Conservation (phyloP, 352 stramenopile genomes). For the Thalassiosira hispida region DNA sequence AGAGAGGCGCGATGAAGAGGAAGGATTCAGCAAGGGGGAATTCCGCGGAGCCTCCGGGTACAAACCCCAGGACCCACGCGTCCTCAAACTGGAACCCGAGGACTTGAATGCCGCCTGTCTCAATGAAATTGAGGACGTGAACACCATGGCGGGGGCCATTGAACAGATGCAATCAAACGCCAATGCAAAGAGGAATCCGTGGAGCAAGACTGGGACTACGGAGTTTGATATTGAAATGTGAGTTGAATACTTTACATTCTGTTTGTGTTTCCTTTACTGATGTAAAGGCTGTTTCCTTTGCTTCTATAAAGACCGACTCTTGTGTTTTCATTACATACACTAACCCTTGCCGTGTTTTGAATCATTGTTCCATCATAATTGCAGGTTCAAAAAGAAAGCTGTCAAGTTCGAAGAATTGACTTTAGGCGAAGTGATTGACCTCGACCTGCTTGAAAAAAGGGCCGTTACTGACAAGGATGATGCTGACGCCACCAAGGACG, state of each 20-base stretch:
- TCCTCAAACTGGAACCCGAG: slow-evolving; percentile 62
- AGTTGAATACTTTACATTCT: slow-evolving; percentile 6
- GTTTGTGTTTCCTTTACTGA: neutral
- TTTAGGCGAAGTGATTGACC: slow-evolving; percentile 53
- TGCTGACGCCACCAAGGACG: slow-evolving; percentile 24
- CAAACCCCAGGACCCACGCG: slow-evolving; percentile 31
- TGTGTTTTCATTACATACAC: too few relatives aligned
- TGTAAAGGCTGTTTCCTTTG: slow-evolving; percentile 1
- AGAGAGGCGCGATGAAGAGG: slow-evolving; percentile 43
- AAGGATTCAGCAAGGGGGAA: slow-evolving; percentile 56
- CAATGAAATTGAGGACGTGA: slow-evolving; percentile 67
- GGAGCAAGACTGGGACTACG: slow-evolving; percentile 48
- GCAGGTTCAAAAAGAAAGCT: slow-evolving; percentile 53
- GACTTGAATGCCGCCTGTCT: slow-evolving; percentile 48
- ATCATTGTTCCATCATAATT: neutral
- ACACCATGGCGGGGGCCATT: slow-evolving; percentile 53
- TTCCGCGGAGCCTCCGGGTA: slow-evolving; percentile 53
- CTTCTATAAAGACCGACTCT: neutral
- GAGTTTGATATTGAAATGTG: slow-evolving; percentile 58
- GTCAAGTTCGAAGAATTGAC: slow-evolving; percentile 51
- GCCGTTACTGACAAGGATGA: slow-evolving; percentile 50
- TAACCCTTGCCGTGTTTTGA: too few relatives aligned
- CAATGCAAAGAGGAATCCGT: slow-evolving; percentile 30
- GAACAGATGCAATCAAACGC: slow-evolving; percentile 47
- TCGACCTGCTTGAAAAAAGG: slow-evolving; percentile 51